These are phyloP conservation scores for Leccinum solheimii DNA, from an alignment of 1,284 basidiomycete genomes.

Conservation along the genomic window DNA sequence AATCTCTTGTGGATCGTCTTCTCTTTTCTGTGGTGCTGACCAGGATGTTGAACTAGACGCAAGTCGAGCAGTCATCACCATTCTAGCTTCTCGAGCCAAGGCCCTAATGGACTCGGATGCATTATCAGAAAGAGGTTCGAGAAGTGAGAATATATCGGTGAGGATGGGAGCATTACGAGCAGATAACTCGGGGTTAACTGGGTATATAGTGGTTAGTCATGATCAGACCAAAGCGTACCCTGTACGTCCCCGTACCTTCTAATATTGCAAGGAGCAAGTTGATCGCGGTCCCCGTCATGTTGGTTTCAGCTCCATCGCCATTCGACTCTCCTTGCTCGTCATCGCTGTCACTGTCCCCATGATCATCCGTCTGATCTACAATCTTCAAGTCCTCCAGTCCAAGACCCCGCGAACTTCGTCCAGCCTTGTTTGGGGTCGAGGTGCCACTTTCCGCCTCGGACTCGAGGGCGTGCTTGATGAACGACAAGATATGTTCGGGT, in stretches of 20 bases:
- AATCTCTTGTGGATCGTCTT: slow-evolving; percentile 52
- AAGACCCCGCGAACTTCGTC: slow-evolving; percentile 24
- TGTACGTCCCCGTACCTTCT: slow-evolving; percentile 57
- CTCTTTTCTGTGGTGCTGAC: slow-evolving; percentile 31
- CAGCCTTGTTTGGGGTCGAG: slow-evolving; percentile 15
- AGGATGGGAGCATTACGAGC: slow-evolving; percentile 61
- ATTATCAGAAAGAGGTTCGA: slow-evolving; percentile 53
- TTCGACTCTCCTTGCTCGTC: slow-evolving; percentile 44
- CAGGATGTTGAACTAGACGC: slow-evolving; percentile 46
- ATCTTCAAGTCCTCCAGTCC: slow-evolving; percentile 46
- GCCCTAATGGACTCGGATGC: slow-evolving; percentile 29
- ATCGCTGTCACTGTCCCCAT: slow-evolving; percentile 54
- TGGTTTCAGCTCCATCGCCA: slow-evolving; percentile 44
- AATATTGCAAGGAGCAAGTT: slow-evolving; percentile 78
- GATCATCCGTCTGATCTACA: slow-evolving; percentile 39
- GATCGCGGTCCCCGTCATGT: slow-evolving; percentile 74
- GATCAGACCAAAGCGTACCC: neutral
- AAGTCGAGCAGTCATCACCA: slow-evolving; percentile 76
- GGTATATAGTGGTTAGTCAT: slow-evolving; percentile 8
- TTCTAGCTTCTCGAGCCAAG: slow-evolving; percentile 73
- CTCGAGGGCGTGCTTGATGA: slow-evolving; percentile 72
- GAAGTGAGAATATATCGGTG: slow-evolving; percentile 66
- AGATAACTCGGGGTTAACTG: slow-evolving; percentile 74
- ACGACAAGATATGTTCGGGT: slow-evolving; percentile 72
- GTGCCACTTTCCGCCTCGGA: slow-evolving; percentile 26